Base-by-base conservation (phyloP, 2,329 filamentous ascomycete species). In the Colletotrichum zoysiae region DNA sequence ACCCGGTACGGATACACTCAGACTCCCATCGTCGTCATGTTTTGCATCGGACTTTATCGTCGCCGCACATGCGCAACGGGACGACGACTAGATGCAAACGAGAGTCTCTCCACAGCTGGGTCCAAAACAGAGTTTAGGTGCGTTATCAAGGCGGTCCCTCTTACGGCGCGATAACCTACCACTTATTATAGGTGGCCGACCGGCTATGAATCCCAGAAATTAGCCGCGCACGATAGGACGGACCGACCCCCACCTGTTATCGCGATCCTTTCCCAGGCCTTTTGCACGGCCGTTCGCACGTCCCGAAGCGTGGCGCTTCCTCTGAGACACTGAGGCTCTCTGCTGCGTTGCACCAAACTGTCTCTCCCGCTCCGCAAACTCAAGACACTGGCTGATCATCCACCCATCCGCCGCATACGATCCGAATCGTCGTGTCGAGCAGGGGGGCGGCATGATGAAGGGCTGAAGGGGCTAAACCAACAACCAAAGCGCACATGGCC, bases 311-410 rank as follows among this genome's bases (percentile, higher is more conserved):
- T 40, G 53, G 53, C 33, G 35, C 51, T 20, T 12, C 12, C n/a
- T 40, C 44, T n/a, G 59, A 51, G 46, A 51, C 59, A 53, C 33
- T 53, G 60, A 53, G 61, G 61, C 61, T 57, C 65, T 35, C 53
- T 55, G 65, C 65, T 61, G 53, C 58, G 58, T 71, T 68, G 30
- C 65, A 64, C 65, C 46, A 58, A 69, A 69, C 53, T 53, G n/a
- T 42, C 35, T 59, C 69, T 59, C 44, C 53, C 44, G 69, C 23
- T 53, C 61, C 18, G 38, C 65, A 65, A 69, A 71, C 55, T 65
- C 18, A n/a, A 20, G 65, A 69, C 69, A 23, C 38, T 55, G 33
- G 40, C 7, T 26, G 65, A 64, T 69, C 59, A 56, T 38, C 33
- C 23, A 40, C 14, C 11, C 40, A 46, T 60, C 57, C 23, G 23